Base-by-base conservation (phyloP, 2,329 filamentous ascomycete species). In the Ceratocystis harringtonii region DNA sequence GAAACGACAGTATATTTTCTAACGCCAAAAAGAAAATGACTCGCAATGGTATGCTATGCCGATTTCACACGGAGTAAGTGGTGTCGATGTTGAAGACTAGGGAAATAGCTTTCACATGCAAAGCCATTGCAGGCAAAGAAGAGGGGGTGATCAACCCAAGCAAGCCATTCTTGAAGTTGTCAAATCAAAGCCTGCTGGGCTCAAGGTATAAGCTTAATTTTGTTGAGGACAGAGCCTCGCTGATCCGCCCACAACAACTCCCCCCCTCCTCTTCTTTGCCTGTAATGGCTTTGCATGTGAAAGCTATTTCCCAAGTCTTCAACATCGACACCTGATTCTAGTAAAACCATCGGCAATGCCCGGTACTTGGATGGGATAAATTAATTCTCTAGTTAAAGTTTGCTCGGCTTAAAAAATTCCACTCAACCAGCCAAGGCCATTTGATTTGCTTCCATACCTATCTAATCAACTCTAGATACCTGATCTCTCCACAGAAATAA, bases 191-290 rank as follows among this genome's bases (percentile, higher is more conserved):
- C 0, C 10, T 52, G 8, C 22, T 22, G 15, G 17, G 48, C 4
- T 25, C 48, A 52, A 28, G 5, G 48, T 52, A 52, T 36, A 58
- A 58, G 55, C 28, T 58, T 58, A 58, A 58, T n/a, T 58, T 58
- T 36, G 55, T 58, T 58, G 55, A 58, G 55, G 55, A 8, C 28
- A 32, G 30, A 58, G 28, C 17, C 28, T 58, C 28, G 10, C 12
- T 41, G 36, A 41, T 41, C 10, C 12, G 8, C 48, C n/a, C 55
- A 58, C 55, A 58, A 36, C 55, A 58, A 36, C 28, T 36, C 28
- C 2, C 28, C 28, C 3, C 22, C 28, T 5, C 48, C 25, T 52
- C 48, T 12, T 25, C 22, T 28, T 12, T 52, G 48, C 5, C 15
- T 17, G 17, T 19, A 17, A 19, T 48, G 22, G 48, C 22, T 12